phyloP scores from a whole-genome alignment of 1,139 yeast species.

The Taiozyma onychis region DNA sequence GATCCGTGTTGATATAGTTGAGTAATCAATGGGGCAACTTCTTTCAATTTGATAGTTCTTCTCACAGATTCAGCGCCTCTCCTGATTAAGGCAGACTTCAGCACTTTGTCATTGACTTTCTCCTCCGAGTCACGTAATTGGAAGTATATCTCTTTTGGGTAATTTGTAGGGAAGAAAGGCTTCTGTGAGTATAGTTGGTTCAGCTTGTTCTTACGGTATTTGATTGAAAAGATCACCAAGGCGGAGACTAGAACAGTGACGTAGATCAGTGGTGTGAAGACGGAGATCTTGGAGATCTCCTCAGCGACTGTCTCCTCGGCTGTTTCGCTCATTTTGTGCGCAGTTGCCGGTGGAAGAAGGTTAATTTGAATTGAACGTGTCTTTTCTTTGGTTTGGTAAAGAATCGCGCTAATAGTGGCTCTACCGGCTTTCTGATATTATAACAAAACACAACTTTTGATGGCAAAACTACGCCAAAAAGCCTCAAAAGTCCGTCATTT shows the following conservation, averaged over 20 bases:
- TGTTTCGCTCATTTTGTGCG: neutral
- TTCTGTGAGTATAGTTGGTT: slow-evolving; percentile 48
- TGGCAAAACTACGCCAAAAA: neutral
- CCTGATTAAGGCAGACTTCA: slow-evolving; percentile 83
- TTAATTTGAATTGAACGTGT: neutral
- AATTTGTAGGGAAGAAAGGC: slow-evolving; percentile 69
- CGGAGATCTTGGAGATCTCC: slow-evolving; percentile 39
- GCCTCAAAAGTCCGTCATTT: too few species aligned
- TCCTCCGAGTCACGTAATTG: slow-evolving; percentile 48
- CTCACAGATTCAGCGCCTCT: slow-evolving; percentile 93
- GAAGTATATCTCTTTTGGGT: slow-evolving; percentile 57
- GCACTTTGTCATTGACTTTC: slow-evolving; percentile 72
- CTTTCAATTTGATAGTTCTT: slow-evolving; percentile 77
- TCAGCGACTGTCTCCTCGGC: neutral
- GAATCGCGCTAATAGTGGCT: neutral
- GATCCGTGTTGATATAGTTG: slow-evolving; percentile 81
- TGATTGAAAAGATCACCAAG: slow-evolving; percentile 67
- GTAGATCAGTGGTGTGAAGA: slow-evolving; percentile 79
- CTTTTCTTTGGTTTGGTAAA: neutral
- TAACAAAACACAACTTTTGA: neutral
- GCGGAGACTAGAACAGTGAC: slow-evolving; percentile 66
- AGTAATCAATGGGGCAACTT: slow-evolving; percentile 54
- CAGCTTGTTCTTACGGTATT: slow-evolving; percentile 59
- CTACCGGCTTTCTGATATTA: neutral
- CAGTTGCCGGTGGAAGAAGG: too few species aligned